A percentile compares a stretch with the other conserved stretches of the same genome.
These are phyloP conservation scores for Fusarium penzigii DNA, from an alignment of 2,329 filamentous ascomycete genomes.

Conservation along the genomic window DNA sequence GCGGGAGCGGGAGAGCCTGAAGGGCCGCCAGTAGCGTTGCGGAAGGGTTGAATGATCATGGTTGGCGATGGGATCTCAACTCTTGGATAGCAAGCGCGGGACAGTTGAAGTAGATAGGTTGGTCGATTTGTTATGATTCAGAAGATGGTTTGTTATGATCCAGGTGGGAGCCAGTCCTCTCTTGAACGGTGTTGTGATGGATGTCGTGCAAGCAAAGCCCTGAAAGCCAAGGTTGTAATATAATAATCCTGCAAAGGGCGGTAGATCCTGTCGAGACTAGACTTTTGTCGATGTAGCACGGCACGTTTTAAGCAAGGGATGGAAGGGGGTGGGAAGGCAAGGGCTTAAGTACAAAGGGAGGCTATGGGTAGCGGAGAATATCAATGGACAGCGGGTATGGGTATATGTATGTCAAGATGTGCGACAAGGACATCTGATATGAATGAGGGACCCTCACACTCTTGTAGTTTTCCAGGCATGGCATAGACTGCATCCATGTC, in stretches of 20 bases:
- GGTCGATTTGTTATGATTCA: slow-evolving; percentile 27
- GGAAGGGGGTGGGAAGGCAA: slow-evolving; percentile 21
- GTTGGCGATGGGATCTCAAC: slow-evolving; percentile 7
- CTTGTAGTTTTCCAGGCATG: slow-evolving; percentile 30
- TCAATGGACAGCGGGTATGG: slow-evolving; percentile 20
- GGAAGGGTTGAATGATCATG: slow-evolving; percentile 25
- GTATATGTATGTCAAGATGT: no score
- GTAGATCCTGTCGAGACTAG: slow-evolving; percentile 8
- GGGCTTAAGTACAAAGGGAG: slow-evolving; percentile 29
- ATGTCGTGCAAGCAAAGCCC: slow-evolving; percentile 11
- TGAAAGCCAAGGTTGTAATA: slow-evolving; percentile 8
- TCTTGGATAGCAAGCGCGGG: slow-evolving; percentile 8
- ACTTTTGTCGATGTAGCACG: slow-evolving; percentile 13
- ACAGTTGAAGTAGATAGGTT: slow-evolving; percentile 11
- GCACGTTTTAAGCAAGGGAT: slow-evolving; percentile 14
- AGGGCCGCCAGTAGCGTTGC: slow-evolving; percentile 15
- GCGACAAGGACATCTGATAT: background rate
- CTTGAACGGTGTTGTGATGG: slow-evolving; percentile 25
- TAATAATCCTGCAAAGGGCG: slow-evolving; percentile 11
- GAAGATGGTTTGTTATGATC: slow-evolving; percentile 32
- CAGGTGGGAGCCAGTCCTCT: slow-evolving; percentile 20
- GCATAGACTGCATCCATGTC: no score
- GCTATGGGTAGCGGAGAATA: slow-evolving; percentile 15
- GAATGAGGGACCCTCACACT: slow-evolving; percentile 30
- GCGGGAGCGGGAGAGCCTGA: slow-evolving; percentile 3